These are phyloP conservation scores for Hypoxylon sp. DNA, from an alignment of 2,329 filamentous ascomycete genomes.

Conservation along the genomic window DNA sequence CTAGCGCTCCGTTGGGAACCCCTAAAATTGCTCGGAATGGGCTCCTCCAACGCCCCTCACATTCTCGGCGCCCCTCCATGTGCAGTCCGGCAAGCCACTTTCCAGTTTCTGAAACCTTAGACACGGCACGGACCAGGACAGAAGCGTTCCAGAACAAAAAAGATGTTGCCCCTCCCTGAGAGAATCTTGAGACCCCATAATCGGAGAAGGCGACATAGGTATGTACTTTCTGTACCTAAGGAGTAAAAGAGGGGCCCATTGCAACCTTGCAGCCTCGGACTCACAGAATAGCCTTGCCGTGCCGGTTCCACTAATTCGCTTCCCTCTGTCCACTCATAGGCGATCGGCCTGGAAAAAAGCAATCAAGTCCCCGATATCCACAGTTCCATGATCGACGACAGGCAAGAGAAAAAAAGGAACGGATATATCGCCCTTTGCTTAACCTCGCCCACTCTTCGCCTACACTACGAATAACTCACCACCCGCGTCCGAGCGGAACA, in stretches of 20 bases:
- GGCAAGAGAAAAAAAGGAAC: constrained; percentile 17
- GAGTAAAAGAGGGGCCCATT: constrained; percentile 2
- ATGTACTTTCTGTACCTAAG: background rate
- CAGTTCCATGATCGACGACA: constrained; percentile 26
- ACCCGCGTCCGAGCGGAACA: background rate
- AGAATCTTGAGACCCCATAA: too few species aligned
- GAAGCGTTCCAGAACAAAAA: constrained; percentile 41
- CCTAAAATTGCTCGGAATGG: constrained; percentile 17
- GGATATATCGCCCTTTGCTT: constrained; percentile 6
- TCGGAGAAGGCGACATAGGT: background rate
- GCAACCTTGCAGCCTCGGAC: constrained; percentile 20
- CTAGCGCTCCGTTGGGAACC: constrained; percentile 27
- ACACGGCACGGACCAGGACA: constrained; percentile 31
- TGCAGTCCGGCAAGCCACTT: constrained; percentile 20
- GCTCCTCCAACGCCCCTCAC: constrained; percentile 11
- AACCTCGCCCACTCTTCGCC: background rate
- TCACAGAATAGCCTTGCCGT: constrained; percentile 34
- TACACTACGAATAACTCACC: background rate
- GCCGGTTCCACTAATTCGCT: constrained; percentile 30
- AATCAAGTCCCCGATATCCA: constrained; percentile 21
- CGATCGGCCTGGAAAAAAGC: constrained; percentile 8
- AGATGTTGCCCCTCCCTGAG: constrained; percentile 10
- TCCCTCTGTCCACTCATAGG: constrained; percentile 18
- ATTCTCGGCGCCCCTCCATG: background rate
- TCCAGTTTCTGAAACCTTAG: constrained; percentile 10